A percentile compares a stretch with the other conserved stretches of the same genome.
These are phyloP conservation scores for Peronosclerospora sorghi DNA, from an alignment of 352 stramenopile species.

Conservation along the genomic window DNA sequence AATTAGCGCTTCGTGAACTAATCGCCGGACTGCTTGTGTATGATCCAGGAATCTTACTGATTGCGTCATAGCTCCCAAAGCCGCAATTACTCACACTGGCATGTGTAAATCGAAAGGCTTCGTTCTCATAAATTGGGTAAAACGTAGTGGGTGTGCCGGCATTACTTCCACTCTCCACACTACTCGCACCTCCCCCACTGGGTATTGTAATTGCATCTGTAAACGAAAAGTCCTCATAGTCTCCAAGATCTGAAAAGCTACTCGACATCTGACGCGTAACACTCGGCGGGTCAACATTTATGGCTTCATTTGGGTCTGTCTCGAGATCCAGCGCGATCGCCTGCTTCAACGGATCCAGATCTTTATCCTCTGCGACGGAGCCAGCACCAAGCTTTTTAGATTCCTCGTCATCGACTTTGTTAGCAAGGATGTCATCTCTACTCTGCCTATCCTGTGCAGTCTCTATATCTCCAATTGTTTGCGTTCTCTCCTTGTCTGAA, in stretches of 20 bases:
- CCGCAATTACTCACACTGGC: conserved; percentile 33
- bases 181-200: conserved; percentile 18
- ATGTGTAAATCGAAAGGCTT: conserved; percentile 53
- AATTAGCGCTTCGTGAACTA: conserved; percentile 20
- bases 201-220: conserved; percentile 39
- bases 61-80: conserved; percentile 31
- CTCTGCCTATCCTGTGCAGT: conserved; percentile 12
- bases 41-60: conserved; percentile 20
- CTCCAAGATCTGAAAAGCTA: conserved; percentile 80
- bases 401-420: conserved; percentile 12
- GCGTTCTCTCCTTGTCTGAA: conserved; percentile 14
- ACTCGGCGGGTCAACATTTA: conserved; percentile 27
- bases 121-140: conserved; percentile 73
- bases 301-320: conserved; percentile 31
- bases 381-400: conserved; percentile 15
- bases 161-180: conserved; percentile 22
- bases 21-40: conserved; percentile 26
- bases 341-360: conserved; percentile 36
- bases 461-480: neutral
- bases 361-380: conserved; percentile 9
- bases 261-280: conserved; percentile 70
- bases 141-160: conserved; percentile 45
- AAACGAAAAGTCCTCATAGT: conserved; percentile 78
- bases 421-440: conserved; percentile 1
- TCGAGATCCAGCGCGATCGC: conserved; percentile 59